Evolutionary conservation across 768 basidiomycete species (phyloP), one percentile per base, ranked within the genome.

Genomic region (Pulveroboletus sp.): DNA sequence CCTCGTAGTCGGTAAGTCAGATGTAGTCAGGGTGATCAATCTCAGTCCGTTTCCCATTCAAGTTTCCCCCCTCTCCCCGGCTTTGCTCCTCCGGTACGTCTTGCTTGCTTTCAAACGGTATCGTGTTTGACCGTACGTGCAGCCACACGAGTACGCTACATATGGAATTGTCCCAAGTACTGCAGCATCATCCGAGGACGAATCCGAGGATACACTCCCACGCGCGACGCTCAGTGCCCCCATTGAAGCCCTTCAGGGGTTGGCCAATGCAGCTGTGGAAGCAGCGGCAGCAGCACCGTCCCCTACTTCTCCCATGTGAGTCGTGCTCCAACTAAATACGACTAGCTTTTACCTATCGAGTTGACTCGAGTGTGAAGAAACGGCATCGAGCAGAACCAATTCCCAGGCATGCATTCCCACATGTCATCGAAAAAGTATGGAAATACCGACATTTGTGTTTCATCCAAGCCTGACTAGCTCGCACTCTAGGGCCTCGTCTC

Each of bases 251-350:
- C 73, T 97, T 32, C 92, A 96, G 65, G 91, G 92, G 3, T 75
- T 96, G 45, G 94, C 94, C 27, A 93, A 96, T 64, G 94, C 93
- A 1, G 94, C 94, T 6, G 93, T 91, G 26, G 93, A 95, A 68
- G 90, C 93, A 7, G 89, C 91, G 1, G 86, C 89, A 1, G 86
- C 89, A 10, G 88, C 79, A 4, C 81, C 89, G 8, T 87, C 88
- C 36, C 63, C 78, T 10, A 75, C 80, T 39, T 65, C 82, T 14
- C 78, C 84, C 18, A 80, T 82, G 87, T 84, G 32, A 28, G 55
- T 47, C 30, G 5, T 46, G 4, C 18, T 18, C 27, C 26, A 17
- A 9, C 18, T 28, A n/a, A n/a, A 11, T 4, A 17, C 33, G 26
- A 32, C 42, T 10, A 30, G 10, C 32, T 11, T 50, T 47, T 37